A percentile compares a stretch with the other conserved stretches of the same genome.
phyloP scores from a whole-genome alignment of 371 early-diverging fungal species.

The Umbelopsis sp. region DNA sequence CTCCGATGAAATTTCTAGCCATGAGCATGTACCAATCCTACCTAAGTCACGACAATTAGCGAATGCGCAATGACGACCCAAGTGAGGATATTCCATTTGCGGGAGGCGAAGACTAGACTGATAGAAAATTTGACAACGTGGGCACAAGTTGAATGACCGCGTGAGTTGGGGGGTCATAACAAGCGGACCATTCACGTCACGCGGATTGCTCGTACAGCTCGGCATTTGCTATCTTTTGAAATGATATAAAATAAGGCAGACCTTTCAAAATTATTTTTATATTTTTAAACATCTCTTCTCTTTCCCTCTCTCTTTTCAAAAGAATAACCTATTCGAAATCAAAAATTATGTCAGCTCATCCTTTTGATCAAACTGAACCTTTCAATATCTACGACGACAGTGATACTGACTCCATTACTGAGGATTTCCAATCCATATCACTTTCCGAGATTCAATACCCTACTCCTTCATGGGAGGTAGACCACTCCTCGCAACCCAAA shows the following conservation, averaged over 20 bases:
- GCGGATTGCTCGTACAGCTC: background rate
- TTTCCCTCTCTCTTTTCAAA: background rate
- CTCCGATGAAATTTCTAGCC: background rate
- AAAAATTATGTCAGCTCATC: background rate
- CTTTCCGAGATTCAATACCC: conserved; percentile 2
- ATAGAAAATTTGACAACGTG: background rate
- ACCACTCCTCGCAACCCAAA: background rate
- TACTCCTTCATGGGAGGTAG: background rate
- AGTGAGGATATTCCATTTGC: conserved; percentile 40
- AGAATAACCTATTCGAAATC: background rate
- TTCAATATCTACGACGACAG: conserved; percentile 13
- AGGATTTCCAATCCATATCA: conserved; percentile 8
- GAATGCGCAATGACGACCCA: conserved; percentile 37
- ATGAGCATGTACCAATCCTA: background rate
- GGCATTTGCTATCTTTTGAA: background rate
- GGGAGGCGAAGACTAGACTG: background rate
- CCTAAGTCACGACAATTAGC: conserved; percentile 32
- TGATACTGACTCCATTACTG: conserved; percentile 10
- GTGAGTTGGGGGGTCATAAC: background rate
- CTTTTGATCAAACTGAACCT: conserved; percentile 14
- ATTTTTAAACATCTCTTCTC: background rate
- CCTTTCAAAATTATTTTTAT: background rate
- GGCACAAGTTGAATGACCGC: background rate
- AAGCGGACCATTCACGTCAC: conserved; percentile 1
- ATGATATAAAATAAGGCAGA: no score